Evolutionary conservation across 2,329 filamentous ascomycete genomes (phyloP), one percentile per base, ranked within the genome.

Genomic region (Apiospora arundinis): DNA sequence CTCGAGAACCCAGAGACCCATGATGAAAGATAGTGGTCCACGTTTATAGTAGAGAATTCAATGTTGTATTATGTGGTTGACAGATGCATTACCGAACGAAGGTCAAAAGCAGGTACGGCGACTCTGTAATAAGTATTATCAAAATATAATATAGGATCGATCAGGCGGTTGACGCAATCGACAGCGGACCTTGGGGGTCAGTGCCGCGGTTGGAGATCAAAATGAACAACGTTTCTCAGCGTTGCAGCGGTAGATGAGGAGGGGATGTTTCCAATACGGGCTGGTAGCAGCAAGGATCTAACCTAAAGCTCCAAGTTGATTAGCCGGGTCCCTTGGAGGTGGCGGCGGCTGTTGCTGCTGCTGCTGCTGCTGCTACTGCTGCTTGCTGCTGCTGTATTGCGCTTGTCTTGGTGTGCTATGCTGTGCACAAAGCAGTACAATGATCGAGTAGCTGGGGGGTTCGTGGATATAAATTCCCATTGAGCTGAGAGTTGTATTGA

Each of bases 1-100:
- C 77, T 95, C 90, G 72, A 96, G 86, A 72, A 97, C 90, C 69
- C 93, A 92, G 74, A 96, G 86, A 63, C 91, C 90, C 91, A 92
- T 93, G 69, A 73, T 82, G 77, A 66, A 45, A 32, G n/a, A 45
- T 12, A 4, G 8, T 63, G 2, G 2, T 7, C 32, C 16, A 4
- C 32, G 16, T 21, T 16, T 37, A 6, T 63, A 11, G 7, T 1
- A 37, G 5, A 11, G 18, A 63, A 12, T 2, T 18, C 32, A 32
- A 18, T 37, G 28, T 37, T 12, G 56, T 18, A 14, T 0, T 63
- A 63, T 63, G 18, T n/a, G 32, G 9, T 21, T 12, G 56, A n/a
- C 8, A n/a, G 32, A 63, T 9, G 28, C 9, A 40, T 23, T 37
- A n/a, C 32, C 28, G 56, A n/a, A 11, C 28, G 5, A 40, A 3